A percentile compares a stretch with the other conserved stretches of the same genome.
phyloP scores from a whole-genome alignment of 2,329 filamentous ascomycete genomes.

The Sphaerulina vaccinii region DNA sequence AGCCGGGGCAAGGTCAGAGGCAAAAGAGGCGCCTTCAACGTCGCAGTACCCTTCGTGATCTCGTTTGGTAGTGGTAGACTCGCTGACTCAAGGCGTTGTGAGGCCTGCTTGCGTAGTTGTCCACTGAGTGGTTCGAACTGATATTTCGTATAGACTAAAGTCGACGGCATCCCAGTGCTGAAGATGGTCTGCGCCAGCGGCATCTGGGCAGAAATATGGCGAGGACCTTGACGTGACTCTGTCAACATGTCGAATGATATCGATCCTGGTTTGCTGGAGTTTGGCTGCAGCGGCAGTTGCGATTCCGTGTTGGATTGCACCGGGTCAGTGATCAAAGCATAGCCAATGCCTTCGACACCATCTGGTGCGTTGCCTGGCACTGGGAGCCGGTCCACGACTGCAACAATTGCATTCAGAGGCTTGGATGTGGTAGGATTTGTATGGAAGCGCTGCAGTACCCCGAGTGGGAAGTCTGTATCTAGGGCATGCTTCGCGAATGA shows the following conservation, averaged over 20 bases:
- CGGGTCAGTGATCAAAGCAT: slow-evolving; percentile 24
- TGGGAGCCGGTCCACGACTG: slow-evolving; percentile 35
- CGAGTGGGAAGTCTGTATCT: slow-evolving; percentile 20
- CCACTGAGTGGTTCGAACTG: slow-evolving; percentile 21
- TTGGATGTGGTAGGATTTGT: slow-evolving; percentile 14
- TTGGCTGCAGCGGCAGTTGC: slow-evolving; percentile 17
- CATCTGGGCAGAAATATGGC: slow-evolving; percentile 41
- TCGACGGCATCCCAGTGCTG: slow-evolving; percentile 64
- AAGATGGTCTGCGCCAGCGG: slow-evolving; percentile 79
- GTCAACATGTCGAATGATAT: slow-evolving; percentile 24
- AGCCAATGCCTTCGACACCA: slow-evolving; percentile 35
- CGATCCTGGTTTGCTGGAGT: slow-evolving; percentile 33
- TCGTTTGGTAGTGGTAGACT: slow-evolving; percentile 21
- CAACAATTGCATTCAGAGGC: slow-evolving; percentile 28
- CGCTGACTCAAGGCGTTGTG: slow-evolving; percentile 26
- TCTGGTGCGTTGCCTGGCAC: slow-evolving; percentile 1
- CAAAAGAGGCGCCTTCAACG: slow-evolving; percentile 34
- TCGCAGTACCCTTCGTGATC: neutral
- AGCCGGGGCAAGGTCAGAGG: slow-evolving; percentile 63
- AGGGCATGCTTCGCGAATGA: slow-evolving; percentile 30
- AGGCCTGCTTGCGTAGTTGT: slow-evolving; percentile 10
- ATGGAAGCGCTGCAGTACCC: slow-evolving; percentile 21
- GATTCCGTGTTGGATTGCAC: slow-evolving; percentile 8
- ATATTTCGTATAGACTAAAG: slow-evolving; percentile 44
- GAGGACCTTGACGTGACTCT: neutral